These are phyloP conservation scores for Amaranthus cruentus DNA, from an alignment of 148 eudicot species.

Conservation along the genomic window DNA sequence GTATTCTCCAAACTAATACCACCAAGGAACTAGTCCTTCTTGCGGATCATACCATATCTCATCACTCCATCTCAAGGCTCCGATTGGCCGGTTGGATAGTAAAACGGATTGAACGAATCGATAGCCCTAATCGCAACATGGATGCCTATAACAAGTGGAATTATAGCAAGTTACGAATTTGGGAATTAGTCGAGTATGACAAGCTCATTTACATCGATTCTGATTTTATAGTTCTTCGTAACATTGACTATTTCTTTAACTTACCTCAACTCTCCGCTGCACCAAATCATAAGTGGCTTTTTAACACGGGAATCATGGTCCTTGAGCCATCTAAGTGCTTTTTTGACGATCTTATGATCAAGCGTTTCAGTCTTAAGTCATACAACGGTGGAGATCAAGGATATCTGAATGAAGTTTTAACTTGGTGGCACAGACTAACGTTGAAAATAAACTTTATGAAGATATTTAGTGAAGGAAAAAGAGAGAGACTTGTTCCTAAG, in stretches of 20 bases:
- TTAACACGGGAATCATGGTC: slow-evolving; percentile 72
- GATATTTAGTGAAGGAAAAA: slow-evolving; percentile 19
- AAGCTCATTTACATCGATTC: slow-evolving; percentile 69
- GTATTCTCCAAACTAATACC: slow-evolving; percentile 57
- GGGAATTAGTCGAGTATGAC: slow-evolving; percentile 55
- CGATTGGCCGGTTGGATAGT: slow-evolving; percentile 59
- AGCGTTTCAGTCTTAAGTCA: slow-evolving; percentile 31
- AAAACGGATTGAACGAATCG: slow-evolving; percentile 43
- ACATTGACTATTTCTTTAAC: slow-evolving; percentile 48
- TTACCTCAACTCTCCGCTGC: slow-evolving; percentile 60
- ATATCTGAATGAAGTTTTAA: slow-evolving; percentile 56
- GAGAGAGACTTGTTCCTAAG: slow-evolving; percentile 23
- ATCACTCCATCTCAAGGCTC: slow-evolving; percentile 42
- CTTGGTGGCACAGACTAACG: slow-evolving; percentile 71
- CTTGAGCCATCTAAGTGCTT: slow-evolving; percentile 67
- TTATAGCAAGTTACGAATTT: slow-evolving; percentile 71
- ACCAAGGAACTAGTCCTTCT: slow-evolving; percentile 66
- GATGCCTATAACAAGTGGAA: slow-evolving; percentile 64
- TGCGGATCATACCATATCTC: slow-evolving; percentile 48
- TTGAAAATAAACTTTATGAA: slow-evolving; percentile 40
- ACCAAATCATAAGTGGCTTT: slow-evolving; percentile 35
- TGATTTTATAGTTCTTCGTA: slow-evolving; percentile 46
- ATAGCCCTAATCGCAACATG: slow-evolving; percentile 43
- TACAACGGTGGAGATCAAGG: slow-evolving; percentile 90
- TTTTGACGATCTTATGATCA: slow-evolving; percentile 43